phyloP scores from a whole-genome alignment of 2,329 filamentous ascomycete species.

The Beauveria medogensis region DNA sequence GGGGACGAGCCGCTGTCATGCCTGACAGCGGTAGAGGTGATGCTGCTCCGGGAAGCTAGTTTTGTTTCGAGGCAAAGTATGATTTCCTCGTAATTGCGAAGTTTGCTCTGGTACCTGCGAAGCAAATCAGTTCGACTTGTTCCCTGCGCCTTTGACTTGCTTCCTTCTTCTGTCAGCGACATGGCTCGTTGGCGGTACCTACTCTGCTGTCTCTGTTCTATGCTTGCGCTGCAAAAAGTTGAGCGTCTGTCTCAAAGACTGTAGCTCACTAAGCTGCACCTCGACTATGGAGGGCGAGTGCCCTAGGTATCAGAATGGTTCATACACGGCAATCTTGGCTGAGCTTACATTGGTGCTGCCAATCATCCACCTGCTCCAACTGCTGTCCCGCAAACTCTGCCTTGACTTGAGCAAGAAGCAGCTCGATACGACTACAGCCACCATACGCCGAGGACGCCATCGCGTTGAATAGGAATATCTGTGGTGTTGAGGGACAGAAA shows the following conservation, averaged over 20 bases:
- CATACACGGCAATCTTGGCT: conserved; percentile 64
- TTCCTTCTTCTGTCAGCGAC: no score
- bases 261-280: conserved; percentile 80
- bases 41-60: not conserved
- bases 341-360: not conserved
- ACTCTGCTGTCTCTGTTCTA: conserved; percentile 85
- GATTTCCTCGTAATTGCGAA: not conserved
- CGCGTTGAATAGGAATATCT: no score
- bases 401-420: not conserved
- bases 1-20: not conserved
- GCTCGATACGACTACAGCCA: not conserved
- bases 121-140: not conserved
- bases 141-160: no score
- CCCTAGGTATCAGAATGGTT: conserved; percentile 57
- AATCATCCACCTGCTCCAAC: not conserved
- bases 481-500: not conserved
- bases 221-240: conserved; percentile 87
- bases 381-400: not conserved
- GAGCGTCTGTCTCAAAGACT: conserved; percentile 86
- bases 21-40: conserved; percentile 23
- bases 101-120: not conserved
- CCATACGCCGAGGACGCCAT: not conserved
- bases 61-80: not conserved
- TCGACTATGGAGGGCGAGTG: conserved; percentile 54
- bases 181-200: not conserved